Conservation (phyloP, 345 rosid species). For the Clausena lansium region DNA sequence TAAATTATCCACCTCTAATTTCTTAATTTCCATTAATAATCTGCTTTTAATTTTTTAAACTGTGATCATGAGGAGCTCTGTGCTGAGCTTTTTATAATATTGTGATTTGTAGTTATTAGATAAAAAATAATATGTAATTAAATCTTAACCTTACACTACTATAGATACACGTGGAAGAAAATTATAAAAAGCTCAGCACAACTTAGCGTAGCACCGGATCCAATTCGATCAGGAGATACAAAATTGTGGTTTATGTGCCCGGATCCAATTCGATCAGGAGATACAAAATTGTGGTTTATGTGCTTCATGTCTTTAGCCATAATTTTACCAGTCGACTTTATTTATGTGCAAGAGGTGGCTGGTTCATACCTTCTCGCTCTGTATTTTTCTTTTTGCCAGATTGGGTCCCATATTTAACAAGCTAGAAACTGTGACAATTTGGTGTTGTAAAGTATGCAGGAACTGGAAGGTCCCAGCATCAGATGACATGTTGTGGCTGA, state of each 20-base stretch:
- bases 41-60: background rate
- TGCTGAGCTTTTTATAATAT: no score
- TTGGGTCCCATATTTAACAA: background rate
- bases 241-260: background rate
- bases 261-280: background rate
- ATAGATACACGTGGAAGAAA: no score
- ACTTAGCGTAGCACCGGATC: no score
- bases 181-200: no score
- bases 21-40: background rate
- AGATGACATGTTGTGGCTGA: slow-evolving; percentile 39
- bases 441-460: slow-evolving; percentile 47
- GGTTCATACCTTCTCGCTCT: background rate
- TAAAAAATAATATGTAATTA: no score
- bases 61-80: background rate
- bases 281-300: background rate
- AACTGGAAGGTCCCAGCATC: slow-evolving; percentile 54
- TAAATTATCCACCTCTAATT: background rate
- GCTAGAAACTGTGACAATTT: slow-evolving; percentile 1
- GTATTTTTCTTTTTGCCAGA: background rate
- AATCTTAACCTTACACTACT: no score
- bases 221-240: background rate
- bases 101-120: no score
- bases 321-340: background rate
- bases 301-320: background rate
- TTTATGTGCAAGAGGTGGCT: background rate